Percentiles rank a stretch among this genome's conserved stretches.
Evolutionary conservation across 805 yeast genomes (phyloP).

Genomic region (Lipomyces orientalis): DNA sequence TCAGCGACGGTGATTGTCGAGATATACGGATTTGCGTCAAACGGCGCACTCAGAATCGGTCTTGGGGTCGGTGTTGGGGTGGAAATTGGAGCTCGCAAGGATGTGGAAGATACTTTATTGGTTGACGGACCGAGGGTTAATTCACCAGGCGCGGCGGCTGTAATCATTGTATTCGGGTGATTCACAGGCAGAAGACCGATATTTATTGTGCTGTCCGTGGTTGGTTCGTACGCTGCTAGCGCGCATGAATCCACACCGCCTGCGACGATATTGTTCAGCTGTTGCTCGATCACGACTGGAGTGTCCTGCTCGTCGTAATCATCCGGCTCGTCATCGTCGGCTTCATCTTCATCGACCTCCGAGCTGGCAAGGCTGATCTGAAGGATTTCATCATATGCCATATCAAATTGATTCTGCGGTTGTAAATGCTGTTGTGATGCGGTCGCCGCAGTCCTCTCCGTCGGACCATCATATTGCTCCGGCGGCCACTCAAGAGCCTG

Average conservation of each 20-base stretch:
- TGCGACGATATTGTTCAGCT: not conserved
- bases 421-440: not conserved
- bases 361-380: not conserved
- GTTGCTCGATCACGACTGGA: not conserved
- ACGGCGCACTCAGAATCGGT: slow-evolving; percentile 14
- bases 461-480: not conserved
- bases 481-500: not conserved
- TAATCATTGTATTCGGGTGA: not conserved
- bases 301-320: not conserved
- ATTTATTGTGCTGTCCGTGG: not conserved
- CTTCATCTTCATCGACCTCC: not conserved
- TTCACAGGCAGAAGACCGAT: not conserved
- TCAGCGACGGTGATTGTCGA: slow-evolving; percentile 10
- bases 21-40: slow-evolving; percentile 13
- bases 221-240: not conserved
- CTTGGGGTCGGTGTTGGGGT: not conserved
- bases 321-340: not conserved
- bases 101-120: not conserved
- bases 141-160: not conserved
- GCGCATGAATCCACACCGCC: not conserved
- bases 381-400: not conserved
- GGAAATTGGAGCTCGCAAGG: not conserved
- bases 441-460: not conserved
- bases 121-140: not conserved
- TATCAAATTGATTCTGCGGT: not conserved